phyloP scores from a whole-genome alignment of 1,284 basidiomycete species.

The Leccinum holopus region DNA sequence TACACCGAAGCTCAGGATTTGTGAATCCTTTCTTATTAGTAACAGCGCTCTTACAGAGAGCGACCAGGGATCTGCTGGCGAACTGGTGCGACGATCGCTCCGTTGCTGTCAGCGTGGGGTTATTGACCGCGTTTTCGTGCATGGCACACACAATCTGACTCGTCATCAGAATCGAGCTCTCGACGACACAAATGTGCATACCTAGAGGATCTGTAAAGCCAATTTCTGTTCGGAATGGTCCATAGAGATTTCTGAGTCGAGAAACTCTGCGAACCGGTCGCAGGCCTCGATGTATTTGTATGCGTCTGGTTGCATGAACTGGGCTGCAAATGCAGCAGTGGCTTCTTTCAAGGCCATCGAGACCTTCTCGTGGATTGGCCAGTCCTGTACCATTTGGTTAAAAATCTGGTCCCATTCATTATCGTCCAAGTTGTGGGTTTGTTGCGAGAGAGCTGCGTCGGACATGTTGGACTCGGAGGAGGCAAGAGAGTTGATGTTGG shows the following conservation, averaged over 20 bases:
- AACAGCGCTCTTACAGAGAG: constrained; percentile 14
- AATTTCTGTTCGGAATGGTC: constrained; percentile 12
- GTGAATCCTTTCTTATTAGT: background rate
- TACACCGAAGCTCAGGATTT: constrained; percentile 12
- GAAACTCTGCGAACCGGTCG: constrained; percentile 13
- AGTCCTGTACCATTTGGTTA: background rate
- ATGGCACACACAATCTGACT: constrained; percentile 23
- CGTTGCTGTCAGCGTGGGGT: constrained; percentile 7
- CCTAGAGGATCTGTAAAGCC: constrained; percentile 25
- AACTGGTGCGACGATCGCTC: constrained; percentile 15
- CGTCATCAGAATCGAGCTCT: constrained; percentile 1
- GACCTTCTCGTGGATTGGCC: constrained; percentile 2
- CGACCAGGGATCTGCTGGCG: constrained; percentile 10
- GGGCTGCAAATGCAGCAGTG: constrained; percentile 17
- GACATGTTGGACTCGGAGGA: constrained; percentile 11
- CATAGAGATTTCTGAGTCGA: constrained; percentile 9
- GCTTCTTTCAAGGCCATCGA: constrained; percentile 8
- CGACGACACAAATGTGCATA: constrained; percentile 3
- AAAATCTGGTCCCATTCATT: constrained; percentile 8
- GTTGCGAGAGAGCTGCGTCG: background rate
- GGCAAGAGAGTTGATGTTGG: background rate
- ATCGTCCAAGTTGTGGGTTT: background rate
- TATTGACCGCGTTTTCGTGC: constrained; percentile 27
- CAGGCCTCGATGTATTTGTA: constrained; percentile 14
- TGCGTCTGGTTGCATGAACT: constrained; percentile 16